Conservation (phyloP, 2,329 filamentous ascomycete species). For the Hawksworthiomyces lignivorus region DNA sequence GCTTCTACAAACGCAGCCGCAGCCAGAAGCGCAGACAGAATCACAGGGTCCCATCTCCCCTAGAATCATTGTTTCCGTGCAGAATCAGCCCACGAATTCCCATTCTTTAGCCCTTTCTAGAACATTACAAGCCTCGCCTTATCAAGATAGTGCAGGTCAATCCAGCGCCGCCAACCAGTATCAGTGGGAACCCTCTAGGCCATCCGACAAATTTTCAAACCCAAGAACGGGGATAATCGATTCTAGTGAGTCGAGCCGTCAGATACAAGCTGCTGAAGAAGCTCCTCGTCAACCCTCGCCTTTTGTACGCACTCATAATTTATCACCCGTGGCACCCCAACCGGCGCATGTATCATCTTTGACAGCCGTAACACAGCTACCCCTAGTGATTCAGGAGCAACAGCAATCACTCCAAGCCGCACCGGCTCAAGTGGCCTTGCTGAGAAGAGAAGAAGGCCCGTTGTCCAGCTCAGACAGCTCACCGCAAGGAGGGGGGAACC, state of each 20-base stretch:
- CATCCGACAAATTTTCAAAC: too few species aligned
- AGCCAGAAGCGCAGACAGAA: constrained; percentile 8
- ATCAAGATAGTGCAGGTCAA: not conserved
- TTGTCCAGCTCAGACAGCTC: constrained; percentile 55
- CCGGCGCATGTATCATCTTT: constrained; percentile 61
- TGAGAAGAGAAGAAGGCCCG: constrained; percentile 42
- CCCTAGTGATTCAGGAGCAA: constrained; percentile 14
- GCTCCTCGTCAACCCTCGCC: constrained; percentile 32
- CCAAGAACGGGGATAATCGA: too few species aligned
- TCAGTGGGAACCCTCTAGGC: not conserved
- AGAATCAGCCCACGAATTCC: too few species aligned
- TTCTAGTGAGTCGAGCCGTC: not conserved
- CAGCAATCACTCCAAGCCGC: constrained; percentile 26
- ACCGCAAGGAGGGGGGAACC: constrained; percentile 35
- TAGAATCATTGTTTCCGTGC: too few species aligned
- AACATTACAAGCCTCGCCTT: too few species aligned
- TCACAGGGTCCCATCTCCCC: not conserved
- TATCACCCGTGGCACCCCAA: constrained; percentile 66
- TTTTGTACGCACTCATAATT: constrained; percentile 65
- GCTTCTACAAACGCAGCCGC: constrained; percentile 8
- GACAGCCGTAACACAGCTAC: constrained; percentile 29
- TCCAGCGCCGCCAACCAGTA: not conserved
- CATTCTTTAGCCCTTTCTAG: too few species aligned
- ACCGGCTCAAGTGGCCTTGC: constrained; percentile 48
- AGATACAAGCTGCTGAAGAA: constrained; percentile 15